A percentile compares a stretch with the other conserved stretches of the same genome.
Evolutionary conservation across 768 basidiomycete genomes (phyloP).

Genomic region (Leccinum subgranulosum): DNA sequence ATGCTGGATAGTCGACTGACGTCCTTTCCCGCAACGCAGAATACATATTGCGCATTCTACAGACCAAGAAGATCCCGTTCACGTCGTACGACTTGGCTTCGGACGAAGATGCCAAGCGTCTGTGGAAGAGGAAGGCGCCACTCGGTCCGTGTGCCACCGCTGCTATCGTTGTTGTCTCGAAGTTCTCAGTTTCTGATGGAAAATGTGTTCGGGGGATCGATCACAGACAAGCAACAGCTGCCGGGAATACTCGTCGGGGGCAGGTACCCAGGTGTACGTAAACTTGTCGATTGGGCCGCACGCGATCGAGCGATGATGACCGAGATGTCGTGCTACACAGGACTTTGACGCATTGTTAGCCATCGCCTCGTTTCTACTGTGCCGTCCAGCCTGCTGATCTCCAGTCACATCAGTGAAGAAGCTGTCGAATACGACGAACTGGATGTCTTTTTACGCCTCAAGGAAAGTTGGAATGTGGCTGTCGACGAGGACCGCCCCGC

Average conservation of each 20-base stretch:
- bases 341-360: constrained; percentile 73
- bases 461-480: constrained; percentile 61
- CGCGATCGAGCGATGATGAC: constrained; percentile 4
- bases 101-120: constrained; percentile 71
- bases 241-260: constrained; percentile 82
- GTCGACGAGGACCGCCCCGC: constrained; percentile 60
- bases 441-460: constrained; percentile 64
- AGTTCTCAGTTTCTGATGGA: constrained; percentile 1
- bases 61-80: constrained; percentile 83
- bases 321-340: constrained; percentile 33
- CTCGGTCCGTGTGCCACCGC: constrained; percentile 38
- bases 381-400: constrained; percentile 5
- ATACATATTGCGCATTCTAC: constrained; percentile 76
- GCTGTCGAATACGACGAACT: constrained; percentile 80
- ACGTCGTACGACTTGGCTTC: constrained; percentile 83
- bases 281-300: background rate
- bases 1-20: background rate
- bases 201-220: background rate
- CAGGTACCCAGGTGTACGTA: constrained; percentile 70
- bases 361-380: constrained; percentile 4
- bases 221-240: constrained; percentile 74
- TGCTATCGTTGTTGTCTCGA: background rate
- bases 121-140: constrained; percentile 84
- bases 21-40: constrained; percentile 40
- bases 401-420: constrained; percentile 57